Base-by-base conservation (phyloP, 2,329 filamentous ascomycete genomes). In the Celoporthe dispersa region DNA sequence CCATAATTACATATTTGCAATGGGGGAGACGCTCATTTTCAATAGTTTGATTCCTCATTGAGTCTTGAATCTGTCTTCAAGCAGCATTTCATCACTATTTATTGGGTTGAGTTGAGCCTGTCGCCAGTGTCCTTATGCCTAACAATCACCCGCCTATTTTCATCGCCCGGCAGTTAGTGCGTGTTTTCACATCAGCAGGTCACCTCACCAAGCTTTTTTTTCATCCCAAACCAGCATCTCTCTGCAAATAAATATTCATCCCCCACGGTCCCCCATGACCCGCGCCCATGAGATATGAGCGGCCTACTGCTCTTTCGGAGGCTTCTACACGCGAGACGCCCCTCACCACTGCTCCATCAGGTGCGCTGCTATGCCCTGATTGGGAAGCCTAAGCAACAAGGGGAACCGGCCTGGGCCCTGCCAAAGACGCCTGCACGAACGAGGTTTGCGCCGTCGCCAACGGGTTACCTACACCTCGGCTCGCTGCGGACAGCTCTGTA, bases 361-460 rank as follows among this genome's bases (percentile, higher is more conserved):
- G 72, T 67, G 57, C 75, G 66, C 62, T 71, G 53, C 70, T 77
- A 71, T 74, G 75, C 60, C 70, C 73, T 71, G 74, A 75, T 71
- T 68, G 68, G 69, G 25, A 70, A 74, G 59, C 66, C 72, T 64
- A 77, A 66, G 67, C 72, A 70, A 63, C 70, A 48, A 35, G 64
- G 70, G 72, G 73, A 70, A 25, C 70, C 70, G 55, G 61, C 35
- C 64, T 72, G 70, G 70, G 69, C 62, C 78, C 82, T 88, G 22
- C 87, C 89, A 37, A 81, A 83, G 37, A 80, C 78, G 8, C 91
- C 92, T 61, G 89, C 89, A 70, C 86, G 93, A 79, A 93, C 96
- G 25, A 91, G 96, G 62, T 99, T 99, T 80, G 96, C 97, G 1
- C 96, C 96, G 0, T 98, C 96, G 1, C 96, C 96, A 0, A 99